Base-by-base conservation (phyloP, 345 rosid genomes). In the Eucalyptus regnans region DNA sequence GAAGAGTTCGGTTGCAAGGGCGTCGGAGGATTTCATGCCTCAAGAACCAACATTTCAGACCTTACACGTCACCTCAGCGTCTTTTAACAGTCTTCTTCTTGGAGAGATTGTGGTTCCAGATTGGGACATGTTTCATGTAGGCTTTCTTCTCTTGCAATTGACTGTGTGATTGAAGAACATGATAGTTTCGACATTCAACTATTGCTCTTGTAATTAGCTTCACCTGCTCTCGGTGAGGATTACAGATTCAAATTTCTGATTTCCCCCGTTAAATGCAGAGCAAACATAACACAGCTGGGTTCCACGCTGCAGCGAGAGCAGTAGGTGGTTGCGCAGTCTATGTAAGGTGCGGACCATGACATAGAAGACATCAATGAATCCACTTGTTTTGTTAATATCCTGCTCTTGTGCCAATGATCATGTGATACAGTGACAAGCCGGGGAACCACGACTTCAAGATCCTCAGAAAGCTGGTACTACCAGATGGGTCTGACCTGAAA, bases 1-100 rank as follows among this genome's bases (percentile, higher is more conserved):
- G 87, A 89, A 23, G 86, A 93, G 95, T 64, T 92, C 94, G 1
- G 93, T 90, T 16, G 94, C 93, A 43, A 95, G 98, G 88, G 95
- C 96, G 84, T 93, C 96, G 2, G 96, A 95, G 46, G 96, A 95
- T 92, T 95, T 94, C 91, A 93, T 92, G 93, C 97, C 96, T 37
- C 90, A 93, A 89, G 92, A 93, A 86, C 95, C 93, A 31, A 89
- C 93, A 51, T 89, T 93, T 7, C 97, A 94, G 92, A 93, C 96
- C 29, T 83, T 92, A 88, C 96, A 96, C 88, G 23, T 93, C 31
- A 94, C 96, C 13, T 88, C 96, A 7, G 96, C 93, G 71, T 93
- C 96, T 68, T 96, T 92, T 91, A 93, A 96, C 89, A 92, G 95
- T 88, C 92, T 96, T 87, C 91, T 94, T 86, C 91, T 94, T 6